A percentile compares a stretch with the other conserved stretches of the same genome.
phyloP scores from a whole-genome alignment of 2,329 filamentous ascomycete genomes.

The Botryotinia narcissicola region DNA sequence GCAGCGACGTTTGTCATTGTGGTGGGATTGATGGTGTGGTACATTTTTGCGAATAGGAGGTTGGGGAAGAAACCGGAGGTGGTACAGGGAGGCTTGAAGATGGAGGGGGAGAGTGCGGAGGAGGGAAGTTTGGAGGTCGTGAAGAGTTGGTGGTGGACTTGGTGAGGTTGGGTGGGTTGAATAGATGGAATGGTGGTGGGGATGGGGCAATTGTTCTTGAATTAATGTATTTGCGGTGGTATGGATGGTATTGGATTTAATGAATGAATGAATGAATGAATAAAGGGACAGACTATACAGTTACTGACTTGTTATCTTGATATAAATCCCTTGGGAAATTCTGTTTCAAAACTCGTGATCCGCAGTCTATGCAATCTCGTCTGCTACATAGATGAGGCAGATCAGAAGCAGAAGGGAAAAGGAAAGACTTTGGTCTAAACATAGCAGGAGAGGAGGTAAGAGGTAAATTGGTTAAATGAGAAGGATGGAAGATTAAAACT shows the following conservation, averaged over 20 bases:
- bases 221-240: background rate
- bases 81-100: background rate
- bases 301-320: background rate
- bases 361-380: background rate
- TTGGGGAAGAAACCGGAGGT: background rate
- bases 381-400: background rate
- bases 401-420: background rate
- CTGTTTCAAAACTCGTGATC: background rate
- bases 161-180: background rate
- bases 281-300: background rate
- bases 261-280: background rate
- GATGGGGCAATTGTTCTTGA: background rate
- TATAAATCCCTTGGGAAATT: background rate
- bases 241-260: background rate
- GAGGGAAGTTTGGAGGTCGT: background rate
- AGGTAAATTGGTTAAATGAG: background rate
- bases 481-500: background rate
- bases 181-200: background rate
- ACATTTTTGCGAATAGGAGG: background rate
- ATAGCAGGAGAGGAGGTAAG: background rate
- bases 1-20: background rate
- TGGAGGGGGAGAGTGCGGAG: background rate
- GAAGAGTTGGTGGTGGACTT: background rate
- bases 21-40: background rate
- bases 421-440: rapidly evolving